These are phyloP conservation scores for Backusella psychrophila DNA, from an alignment of 192 early-diverging fungal species.

Conservation along the genomic window DNA sequence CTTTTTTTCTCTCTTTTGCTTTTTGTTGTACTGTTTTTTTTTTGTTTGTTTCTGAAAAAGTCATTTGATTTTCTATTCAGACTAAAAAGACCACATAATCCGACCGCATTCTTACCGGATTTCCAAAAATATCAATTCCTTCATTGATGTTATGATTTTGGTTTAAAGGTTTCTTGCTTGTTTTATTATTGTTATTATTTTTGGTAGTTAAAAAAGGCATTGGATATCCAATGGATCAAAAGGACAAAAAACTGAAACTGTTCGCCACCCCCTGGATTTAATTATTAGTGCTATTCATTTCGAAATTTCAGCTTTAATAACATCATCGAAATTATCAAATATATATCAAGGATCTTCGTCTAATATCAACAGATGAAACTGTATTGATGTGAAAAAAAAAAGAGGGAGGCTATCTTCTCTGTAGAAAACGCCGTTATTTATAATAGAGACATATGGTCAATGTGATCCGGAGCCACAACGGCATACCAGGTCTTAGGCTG, in stretches of 20 bases:
- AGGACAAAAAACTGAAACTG: not conserved
- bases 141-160: not conserved
- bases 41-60: slow-evolving; percentile 4
- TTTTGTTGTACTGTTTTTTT: not conserved
- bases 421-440: not conserved
- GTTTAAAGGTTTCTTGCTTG: not conserved
- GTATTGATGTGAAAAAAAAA: not conserved
- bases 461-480: not conserved
- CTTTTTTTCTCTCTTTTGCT: not conserved
- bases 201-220: not conserved
- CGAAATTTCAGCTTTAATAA: not conserved
- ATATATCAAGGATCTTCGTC: not conserved
- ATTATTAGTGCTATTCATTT: not conserved
- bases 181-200: not conserved
- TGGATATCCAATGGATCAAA: not conserved
- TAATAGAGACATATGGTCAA: not conserved
- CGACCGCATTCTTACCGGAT: slow-evolving; percentile 6
- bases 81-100: not conserved
- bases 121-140: slow-evolving; percentile 1
- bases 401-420: not conserved
- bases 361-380: not conserved
- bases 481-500: not conserved
- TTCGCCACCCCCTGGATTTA: not conserved
- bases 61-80: slow-evolving; percentile 2
- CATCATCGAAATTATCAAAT: not conserved